A percentile compares a stretch with the other conserved stretches of the same genome.
phyloP scores from a whole-genome alignment of 2,329 filamentous ascomycete genomes.

The Lomentospora prolificans region DNA sequence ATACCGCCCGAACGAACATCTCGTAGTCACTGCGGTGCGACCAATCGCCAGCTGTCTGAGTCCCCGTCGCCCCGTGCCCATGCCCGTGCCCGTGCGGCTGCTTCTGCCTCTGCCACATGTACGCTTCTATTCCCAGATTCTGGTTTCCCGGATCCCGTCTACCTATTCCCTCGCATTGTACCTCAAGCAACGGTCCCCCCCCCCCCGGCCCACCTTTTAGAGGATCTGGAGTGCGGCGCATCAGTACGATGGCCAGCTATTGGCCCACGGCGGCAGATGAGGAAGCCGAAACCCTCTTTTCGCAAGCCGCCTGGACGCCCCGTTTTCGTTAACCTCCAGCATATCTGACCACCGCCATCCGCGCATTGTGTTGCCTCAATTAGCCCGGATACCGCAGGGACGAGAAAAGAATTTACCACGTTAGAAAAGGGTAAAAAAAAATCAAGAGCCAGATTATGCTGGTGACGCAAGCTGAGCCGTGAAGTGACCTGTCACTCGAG shows the following conservation, averaged over 20 bases:
- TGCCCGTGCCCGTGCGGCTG: background rate
- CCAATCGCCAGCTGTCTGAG: background rate
- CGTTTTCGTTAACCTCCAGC: background rate
- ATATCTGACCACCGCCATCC: background rate
- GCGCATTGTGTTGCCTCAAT: too few species aligned
- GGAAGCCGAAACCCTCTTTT: too few species aligned
- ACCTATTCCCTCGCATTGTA: background rate
- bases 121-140: background rate
- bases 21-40: too few species aligned
- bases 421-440: too few species aligned
- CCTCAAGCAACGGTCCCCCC: too few species aligned
- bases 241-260: background rate
- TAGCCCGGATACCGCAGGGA: too few species aligned
- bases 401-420: too few species aligned
- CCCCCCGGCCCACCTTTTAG: background rate
- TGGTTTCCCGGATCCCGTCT: background rate
- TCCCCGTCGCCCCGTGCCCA: background rate
- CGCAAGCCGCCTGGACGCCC: too few species aligned
- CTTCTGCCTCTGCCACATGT: background rate
- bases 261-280: background rate
- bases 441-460: background rate
- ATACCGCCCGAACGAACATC: too few species aligned
- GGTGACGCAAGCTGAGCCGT: background rate
- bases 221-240: background rate
- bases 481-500: background rate